phyloP scores from a whole-genome alignment of 2,329 filamentous ascomycete genomes.

The Penicillium sp. region DNA sequence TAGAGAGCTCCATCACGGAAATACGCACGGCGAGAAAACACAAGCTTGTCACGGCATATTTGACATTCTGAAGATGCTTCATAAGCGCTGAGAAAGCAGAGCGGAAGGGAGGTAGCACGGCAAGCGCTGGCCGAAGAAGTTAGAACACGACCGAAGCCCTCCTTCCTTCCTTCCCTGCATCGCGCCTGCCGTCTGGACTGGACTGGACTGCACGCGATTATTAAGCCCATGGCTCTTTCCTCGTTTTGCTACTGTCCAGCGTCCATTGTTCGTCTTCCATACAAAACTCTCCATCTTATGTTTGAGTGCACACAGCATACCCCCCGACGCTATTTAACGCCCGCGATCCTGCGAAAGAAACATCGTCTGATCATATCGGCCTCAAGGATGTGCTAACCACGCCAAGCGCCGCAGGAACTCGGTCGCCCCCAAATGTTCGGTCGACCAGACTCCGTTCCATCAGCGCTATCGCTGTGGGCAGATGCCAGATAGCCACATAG shows the following conservation, averaged over 20 bases:
- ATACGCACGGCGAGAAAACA: not conserved
- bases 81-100: conserved; percentile 1
- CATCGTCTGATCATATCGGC: no score
- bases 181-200: not conserved
- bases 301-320: no score
- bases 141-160: conserved; percentile 9
- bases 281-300: not conserved
- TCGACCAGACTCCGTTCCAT: not conserved
- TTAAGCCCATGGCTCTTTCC: not conserved
- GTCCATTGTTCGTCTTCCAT: no score
- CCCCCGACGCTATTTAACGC: no score
- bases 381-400: no score
- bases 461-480: no score
- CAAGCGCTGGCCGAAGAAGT: not conserved
- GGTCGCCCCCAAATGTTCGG: not conserved
- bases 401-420: no score
- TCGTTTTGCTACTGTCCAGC: not conserved
- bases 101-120: not conserved
- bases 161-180: not conserved
- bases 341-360: no score
- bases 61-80: not conserved
- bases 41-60: no score
- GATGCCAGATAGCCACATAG: no score
- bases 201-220: not conserved
- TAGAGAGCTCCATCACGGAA: not conserved